Conservation (phyloP, 345 rosid species). For the Citrus glauca region DNA sequence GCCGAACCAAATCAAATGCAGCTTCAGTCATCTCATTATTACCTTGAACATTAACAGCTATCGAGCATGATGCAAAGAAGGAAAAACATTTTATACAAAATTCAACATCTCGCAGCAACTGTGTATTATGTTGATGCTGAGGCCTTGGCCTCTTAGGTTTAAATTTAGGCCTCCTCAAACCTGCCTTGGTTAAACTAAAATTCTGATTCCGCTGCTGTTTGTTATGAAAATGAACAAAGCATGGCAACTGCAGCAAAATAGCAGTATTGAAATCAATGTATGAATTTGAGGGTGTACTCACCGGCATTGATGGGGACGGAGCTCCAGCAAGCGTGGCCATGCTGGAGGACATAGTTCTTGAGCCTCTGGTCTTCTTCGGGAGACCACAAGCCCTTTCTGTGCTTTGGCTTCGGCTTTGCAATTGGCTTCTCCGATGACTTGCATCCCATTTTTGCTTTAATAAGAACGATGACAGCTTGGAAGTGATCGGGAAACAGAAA, state of each 20-base stretch:
- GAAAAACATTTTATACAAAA: too few relatives aligned
- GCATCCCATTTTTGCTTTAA: constrained; percentile 30
- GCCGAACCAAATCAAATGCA: too few relatives aligned
- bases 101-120: too few relatives aligned
- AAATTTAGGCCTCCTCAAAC: too few relatives aligned
- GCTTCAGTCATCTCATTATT: too few relatives aligned
- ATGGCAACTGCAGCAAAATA: background rate
- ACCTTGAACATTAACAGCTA: too few relatives aligned
- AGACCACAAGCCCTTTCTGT: constrained; percentile 92
- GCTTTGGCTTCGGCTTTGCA: constrained; percentile 44
- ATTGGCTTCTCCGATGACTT: constrained; percentile 49
- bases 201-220: background rate
- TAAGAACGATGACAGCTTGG: background rate
- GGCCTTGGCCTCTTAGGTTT: too few relatives aligned
- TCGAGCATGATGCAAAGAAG: too few relatives aligned
- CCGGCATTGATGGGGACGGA: constrained; percentile 85
- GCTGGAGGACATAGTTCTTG: constrained; percentile 44
- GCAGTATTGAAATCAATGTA: background rate
- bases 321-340: constrained; percentile 91
- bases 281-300: constrained; percentile 10
- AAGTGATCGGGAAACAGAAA: background rate
- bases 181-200: background rate
- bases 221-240: background rate
- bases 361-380: constrained; percentile 95
- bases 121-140: too few relatives aligned